Evolutionary conservation across 2,329 filamentous ascomycete genomes (phyloP), one percentile per base, ranked within the genome.

Genomic region (Lomentospora prolificans): DNA sequence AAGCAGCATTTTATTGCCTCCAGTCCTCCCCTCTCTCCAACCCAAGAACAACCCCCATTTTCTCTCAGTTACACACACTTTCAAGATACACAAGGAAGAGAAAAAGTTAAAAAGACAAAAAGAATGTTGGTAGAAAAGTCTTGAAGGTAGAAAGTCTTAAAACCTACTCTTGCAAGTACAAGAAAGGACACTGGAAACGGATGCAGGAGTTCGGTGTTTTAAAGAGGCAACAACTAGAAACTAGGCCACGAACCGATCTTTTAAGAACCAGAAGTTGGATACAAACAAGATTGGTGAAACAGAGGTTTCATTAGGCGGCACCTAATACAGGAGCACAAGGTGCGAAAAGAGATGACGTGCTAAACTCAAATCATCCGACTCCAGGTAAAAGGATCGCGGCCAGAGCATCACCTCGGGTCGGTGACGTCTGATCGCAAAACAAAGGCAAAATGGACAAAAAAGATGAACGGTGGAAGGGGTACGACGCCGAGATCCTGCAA

Each of bases 351-450:
- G 46, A 46, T 50, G 12, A 55, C 5, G 50, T 24, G 30, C 50
- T 51, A 33, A 51, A 48, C 17, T 22, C 24, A 46, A 14, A 12
- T 50, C 54, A 22, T 53, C 46, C 53, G 39, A 41, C n/a, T 39
- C 51, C 51, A 14, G n/a, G n/a, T n/a, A n/a, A 28, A 39, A 51
- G 30, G 12, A 57, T 28, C 46, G 46, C 22, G 46, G 25, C 46
- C 22, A n/a, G n/a, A n/a, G n/a, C n/a, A n/a, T n/a, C n/a, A n/a
- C n/a, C n/a, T n/a, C n/a, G n/a, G n/a, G n/a, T n/a, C n/a, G n/a
- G n/a, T n/a, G n/a, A n/a, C n/a, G n/a, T n/a, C n/a, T n/a, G n/a
- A n/a, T n/a, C 22, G 39, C n/a, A 25, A 25, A 14, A 39, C 33
- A 53, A 36, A n/a, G 41, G 22, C n/a, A 48, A 24, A 48, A 48